Base-by-base conservation (phyloP, 495 filamentous ascomycete genomes). In the Penicillium malachiteum region DNA sequence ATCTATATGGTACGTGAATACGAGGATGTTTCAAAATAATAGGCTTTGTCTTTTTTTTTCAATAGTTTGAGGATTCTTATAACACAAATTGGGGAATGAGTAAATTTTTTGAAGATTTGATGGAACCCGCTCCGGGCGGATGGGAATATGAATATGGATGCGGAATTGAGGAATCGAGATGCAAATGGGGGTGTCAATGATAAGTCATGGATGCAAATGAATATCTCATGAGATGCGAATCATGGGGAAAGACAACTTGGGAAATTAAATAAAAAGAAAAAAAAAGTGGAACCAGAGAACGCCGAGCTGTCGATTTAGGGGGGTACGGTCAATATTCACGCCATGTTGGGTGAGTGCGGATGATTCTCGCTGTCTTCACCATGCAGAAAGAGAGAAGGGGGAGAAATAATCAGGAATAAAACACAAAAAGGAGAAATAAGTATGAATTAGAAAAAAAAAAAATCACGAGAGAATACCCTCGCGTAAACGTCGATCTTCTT, bases 401-500 rank as follows among this genome's bases (percentile, higher is more conserved):
- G n/a, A 18, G 11, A 50, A n/a, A 38, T 40, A 40, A 48, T 35
- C 21, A 26, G 21, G 16, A 38, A 51, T 49, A 52, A 50, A 35
- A 47, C 4, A 17, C 45, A 56, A 51, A 38, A 60, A 54, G 43
- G 42, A 30, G 7, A 47, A 48, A 32, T 37, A 40, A 30, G 14
- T 52, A 42, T 44, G 56, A 44, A 12, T 14, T 43, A 12, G 40
- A 33, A 21, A 43, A 52, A 50, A 52, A 50, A 46, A 32, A 56
- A 57, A 32, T 60, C 41, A 68, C 1, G 57, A 48, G 38, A 43
- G 46, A 34, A 59, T 52, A 26, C 59, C 64, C 14, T 66, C 59
- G 21, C 61, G 69, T 6, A 73, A 62, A 35, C 65, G 59, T 54
- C 62, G 61, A 50, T 70, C 62, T 52, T 80, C 76, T 37, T 75